Base-by-base conservation (phyloP, 345 rosid genomes). In the Salix exigua region DNA sequence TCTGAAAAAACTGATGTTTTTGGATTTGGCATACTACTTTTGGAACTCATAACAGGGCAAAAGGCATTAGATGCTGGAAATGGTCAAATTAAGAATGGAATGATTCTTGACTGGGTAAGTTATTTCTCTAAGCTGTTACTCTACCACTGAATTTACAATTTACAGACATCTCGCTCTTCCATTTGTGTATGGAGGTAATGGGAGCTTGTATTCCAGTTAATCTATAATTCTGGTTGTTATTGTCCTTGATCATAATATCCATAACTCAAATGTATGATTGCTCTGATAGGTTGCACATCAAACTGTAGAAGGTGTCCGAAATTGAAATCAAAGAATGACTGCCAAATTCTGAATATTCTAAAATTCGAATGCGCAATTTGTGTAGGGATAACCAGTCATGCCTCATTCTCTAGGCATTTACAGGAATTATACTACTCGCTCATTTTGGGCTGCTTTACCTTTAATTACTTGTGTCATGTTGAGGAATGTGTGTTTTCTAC, bases 31-130 rank as follows among this genome's bases (percentile, higher is more conserved):
- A 86, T 96, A 75, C 81, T 96, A n/a, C 88, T 96, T 65, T 83
- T 96, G 91, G 99, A 96, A 82, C 97, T 96, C 40, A 87, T 96
- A 75, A 96, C 98, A 0, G 98, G 98, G 76, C 97, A 93, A 70
- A 96, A 91, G 87, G 86, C 96, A 76, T 84, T 93, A 75, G 91
- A 89, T 85, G 91, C 94, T 60, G 97, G 88, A 14, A 91, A 93
- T 66, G 96, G 98, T 68, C 98, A 88, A 72, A 74, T 91, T 62
- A 93, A 91, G 81, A 96, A 91, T 81, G 94, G 97, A 83, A 96
- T 91, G 93, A 89, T 96, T 71, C 91, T 96, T 70, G 92, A 87
- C 21, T 86, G 96, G 93, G 98, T 95, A 75, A 83, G 91, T 74
- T 44, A 71, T 71, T 78, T 48, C 64, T 64, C 10, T 42, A 6